Evolutionary conservation across 1,139 yeast genomes (phyloP).

Genomic region (Kodamaea derodonti): DNA sequence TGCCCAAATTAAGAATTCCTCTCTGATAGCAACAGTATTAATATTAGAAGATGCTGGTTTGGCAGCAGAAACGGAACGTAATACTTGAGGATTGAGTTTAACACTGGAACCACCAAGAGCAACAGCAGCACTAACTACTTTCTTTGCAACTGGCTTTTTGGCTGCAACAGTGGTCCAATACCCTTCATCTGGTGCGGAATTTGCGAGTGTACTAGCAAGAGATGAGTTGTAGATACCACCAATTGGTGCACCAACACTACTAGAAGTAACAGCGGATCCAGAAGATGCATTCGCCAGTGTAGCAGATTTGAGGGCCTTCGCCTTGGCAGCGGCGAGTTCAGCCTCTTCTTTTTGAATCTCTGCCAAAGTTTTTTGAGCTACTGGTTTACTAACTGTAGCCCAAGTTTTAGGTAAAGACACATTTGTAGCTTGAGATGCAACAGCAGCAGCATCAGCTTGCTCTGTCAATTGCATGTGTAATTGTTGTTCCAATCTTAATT

Average conservation of each 20-base stretch:
- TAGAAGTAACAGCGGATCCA: conserved; percentile 8
- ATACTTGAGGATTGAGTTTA: conserved; percentile 34
- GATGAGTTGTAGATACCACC: conserved; percentile 12
- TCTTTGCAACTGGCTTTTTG: conserved; percentile 25
- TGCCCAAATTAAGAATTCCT: conserved; percentile 85
- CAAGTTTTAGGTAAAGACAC: conserved; percentile 48
- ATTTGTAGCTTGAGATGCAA: conserved; percentile 18
- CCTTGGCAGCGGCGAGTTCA: conserved; percentile 34
- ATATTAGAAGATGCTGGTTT: conserved; percentile 25
- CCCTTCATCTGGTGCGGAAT: conserved; percentile 27
- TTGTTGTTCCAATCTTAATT: conserved; percentile 23
- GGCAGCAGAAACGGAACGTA: conserved; percentile 45
- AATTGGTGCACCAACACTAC: conserved; percentile 12
- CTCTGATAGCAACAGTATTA: conserved; percentile 30
- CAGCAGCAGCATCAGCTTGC: conserved; percentile 17
- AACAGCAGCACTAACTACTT: conserved; percentile 19
- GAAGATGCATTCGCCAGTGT: conserved; percentile 12
- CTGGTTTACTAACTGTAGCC: conserved; percentile 37
- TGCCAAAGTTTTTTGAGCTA: conserved; percentile 36
- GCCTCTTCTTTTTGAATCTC: conserved; percentile 47
- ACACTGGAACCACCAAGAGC: conserved; percentile 12
- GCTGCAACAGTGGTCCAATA: conserved; percentile 47
- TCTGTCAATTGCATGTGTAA: conserved; percentile 13
- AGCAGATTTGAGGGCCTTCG: conserved; percentile 17
- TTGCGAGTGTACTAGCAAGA: conserved; percentile 21